phyloP scores from a whole-genome alignment of 169 alveolate species.

The Cryptosporidium muris region DNA sequence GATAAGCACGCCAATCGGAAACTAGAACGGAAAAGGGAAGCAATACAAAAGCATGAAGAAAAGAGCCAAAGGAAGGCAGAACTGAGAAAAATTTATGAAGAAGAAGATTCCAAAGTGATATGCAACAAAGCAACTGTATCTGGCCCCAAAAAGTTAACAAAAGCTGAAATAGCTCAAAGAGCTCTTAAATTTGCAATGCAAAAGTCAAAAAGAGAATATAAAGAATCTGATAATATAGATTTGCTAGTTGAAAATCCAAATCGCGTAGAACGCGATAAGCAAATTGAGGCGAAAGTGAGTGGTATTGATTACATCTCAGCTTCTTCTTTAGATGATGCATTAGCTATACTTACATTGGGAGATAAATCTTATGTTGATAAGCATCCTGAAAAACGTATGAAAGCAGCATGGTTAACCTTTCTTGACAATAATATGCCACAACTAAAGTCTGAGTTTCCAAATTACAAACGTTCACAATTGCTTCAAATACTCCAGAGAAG shows the following conservation, averaged over 20 bases:
- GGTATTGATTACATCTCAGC: constrained; percentile 57
- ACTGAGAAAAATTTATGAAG: constrained; percentile 46
- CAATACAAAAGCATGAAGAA: constrained; percentile 46
- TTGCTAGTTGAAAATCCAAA: constrained; percentile 60
- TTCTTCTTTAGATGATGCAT: constrained; percentile 60
- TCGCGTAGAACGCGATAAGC: constrained; percentile 8
- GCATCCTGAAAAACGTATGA: constrained; percentile 67
- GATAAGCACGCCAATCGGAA: constrained; percentile 62
- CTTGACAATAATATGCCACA: constrained; percentile 58
- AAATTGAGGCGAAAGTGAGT: constrained; percentile 11
- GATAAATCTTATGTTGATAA: constrained; percentile 14
- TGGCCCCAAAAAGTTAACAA: constrained; percentile 40
- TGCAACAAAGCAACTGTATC: constrained; percentile 23
- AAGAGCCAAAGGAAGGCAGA: constrained; percentile 37
- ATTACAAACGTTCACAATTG: constrained; percentile 52
- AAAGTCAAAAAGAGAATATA: constrained; percentile 4
- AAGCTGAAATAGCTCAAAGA: constrained; percentile 64
- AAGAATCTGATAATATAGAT: constrained; percentile 16
- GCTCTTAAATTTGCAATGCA: constrained; percentile 66
- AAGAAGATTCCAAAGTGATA: constrained; percentile 43
- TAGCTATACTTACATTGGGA: constrained; percentile 6
- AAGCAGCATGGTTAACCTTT: constrained; percentile 67
- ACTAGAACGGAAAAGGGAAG: constrained; percentile 35
- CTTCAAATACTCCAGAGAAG: constrained; percentile 45
- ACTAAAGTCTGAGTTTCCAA: constrained; percentile 42